These are phyloP conservation scores for Zychaea mexicana DNA, from an alignment of 371 early-diverging fungal genomes.

Conservation along the genomic window DNA sequence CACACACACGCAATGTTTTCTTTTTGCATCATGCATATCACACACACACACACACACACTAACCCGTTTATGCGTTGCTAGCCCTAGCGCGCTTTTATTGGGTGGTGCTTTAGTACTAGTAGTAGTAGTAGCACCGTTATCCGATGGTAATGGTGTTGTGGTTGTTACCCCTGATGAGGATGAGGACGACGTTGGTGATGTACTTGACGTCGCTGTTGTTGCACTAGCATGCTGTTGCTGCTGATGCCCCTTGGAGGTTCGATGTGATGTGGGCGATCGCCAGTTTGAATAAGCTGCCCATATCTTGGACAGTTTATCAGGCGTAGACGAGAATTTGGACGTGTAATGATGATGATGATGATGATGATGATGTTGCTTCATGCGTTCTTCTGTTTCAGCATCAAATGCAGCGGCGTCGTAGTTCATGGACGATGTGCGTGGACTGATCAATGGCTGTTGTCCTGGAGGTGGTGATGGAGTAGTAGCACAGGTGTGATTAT, in stretches of 20 bases:
- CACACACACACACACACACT: neutral
- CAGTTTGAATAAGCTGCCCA: slow-evolving; percentile 43
- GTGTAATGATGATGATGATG: slow-evolving; percentile 34
- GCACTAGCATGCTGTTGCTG: no score
- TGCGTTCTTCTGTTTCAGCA: slow-evolving; percentile 29
- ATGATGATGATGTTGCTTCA: slow-evolving; percentile 14
- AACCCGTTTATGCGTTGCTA: slow-evolving; percentile 6
- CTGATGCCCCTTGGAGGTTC: slow-evolving; percentile 4
- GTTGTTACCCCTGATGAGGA: slow-evolving; percentile 8
- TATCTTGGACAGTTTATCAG: slow-evolving; percentile 39
- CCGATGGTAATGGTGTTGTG: neutral
- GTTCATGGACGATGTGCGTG: slow-evolving; percentile 37
- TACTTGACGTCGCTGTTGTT: neutral
- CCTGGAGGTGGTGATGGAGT: slow-evolving; percentile 18
- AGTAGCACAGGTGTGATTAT: no score
- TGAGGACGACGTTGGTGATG: neutral
- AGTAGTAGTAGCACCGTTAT: neutral
- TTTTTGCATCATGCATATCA: no score
- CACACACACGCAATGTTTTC: neutral
- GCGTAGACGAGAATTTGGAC: slow-evolving; percentile 43
- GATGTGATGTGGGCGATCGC: slow-evolving; percentile 19
- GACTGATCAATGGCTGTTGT: slow-evolving; percentile 28
- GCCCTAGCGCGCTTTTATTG: neutral
- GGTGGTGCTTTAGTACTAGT: neutral
- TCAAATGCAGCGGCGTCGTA: slow-evolving; percentile 27